These are phyloP conservation scores for Entamoeba moshkovskii DNA, from an alignment of 208 protist genomes.

Conservation along the genomic window DNA sequence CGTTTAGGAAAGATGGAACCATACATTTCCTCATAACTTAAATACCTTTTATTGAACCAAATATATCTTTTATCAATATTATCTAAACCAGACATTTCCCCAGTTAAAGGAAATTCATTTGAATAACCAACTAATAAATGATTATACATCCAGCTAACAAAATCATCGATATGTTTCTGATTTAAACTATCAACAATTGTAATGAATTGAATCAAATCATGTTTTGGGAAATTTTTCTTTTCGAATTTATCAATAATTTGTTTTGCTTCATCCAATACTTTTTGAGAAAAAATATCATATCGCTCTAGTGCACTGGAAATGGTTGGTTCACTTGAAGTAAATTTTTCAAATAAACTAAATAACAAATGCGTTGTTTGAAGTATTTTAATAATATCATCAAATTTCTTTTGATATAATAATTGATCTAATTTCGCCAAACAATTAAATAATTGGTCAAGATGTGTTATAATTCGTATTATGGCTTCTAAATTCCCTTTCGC, in stretches of 20 bases:
- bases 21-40: not conserved
- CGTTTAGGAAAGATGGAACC: not conserved
- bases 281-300: not conserved
- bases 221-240: not conserved
- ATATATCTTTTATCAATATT: not conserved
- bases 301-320: not conserved
- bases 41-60: not conserved
- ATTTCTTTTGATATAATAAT: too few relatives aligned
- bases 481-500: too few relatives aligned
- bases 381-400: too few relatives aligned
- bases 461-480: too few relatives aligned
- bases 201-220: not conserved
- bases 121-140: not conserved
- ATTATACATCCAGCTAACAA: not conserved
- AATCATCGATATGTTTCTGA: not conserved
- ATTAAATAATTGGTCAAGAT: too few relatives aligned
- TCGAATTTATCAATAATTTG: not conserved
- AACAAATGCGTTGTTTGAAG: not conserved
- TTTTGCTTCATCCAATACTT: not conserved
- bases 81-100: not conserved
- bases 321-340: not conserved
- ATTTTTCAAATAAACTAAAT: not conserved
- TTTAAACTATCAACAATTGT: not conserved
- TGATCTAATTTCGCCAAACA: too few relatives aligned
- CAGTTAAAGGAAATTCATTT: not conserved